Evolutionary conservation across 805 yeast species (phyloP), one percentile per base, ranked within the genome.

Genomic region (Cyberlindnera mycetangii): DNA sequence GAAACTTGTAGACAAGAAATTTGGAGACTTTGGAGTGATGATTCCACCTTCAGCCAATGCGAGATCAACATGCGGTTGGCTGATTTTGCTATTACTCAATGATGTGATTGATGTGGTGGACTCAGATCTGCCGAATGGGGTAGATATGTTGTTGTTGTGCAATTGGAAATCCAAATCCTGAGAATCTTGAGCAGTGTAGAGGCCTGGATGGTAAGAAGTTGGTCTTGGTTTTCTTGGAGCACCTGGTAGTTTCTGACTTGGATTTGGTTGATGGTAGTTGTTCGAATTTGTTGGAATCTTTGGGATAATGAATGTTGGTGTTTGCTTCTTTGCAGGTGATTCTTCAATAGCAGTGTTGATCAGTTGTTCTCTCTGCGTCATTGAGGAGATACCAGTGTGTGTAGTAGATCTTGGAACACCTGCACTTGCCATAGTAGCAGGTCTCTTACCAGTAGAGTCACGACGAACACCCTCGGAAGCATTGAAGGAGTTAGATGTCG

Each of bases 151-250:
- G 22, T 45, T 50, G 20, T 3, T 63, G 45, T 32, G 61, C 49
- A 34, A 21, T 15, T 27, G 47, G 41, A 28, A 48, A 18, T 46
- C 50, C 35, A 45, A 38, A 22, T 27, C 27, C 16, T 37, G 39
- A 3, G 37, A 6, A 17, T 43, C 41, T 16, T 40, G 49, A 24
- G 46, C 39, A 15, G 70, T 52, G 42, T 56, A 57, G 22, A 78
- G 69, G 2, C 83, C 74, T 15, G 95, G 95, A 59, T 86, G 90
- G 58, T 83, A 86, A 9, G 93, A 85, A 0, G 92, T 85, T 33
- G 95, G 95, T 61, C 95, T 76, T 45, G 89, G 90, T 57, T 78
- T 82, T 61, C 79, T 75, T 41, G 71, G 70, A 22, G 73, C 76
- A n/a, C 60, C 59, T 14, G 64, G 62, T 18, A 61, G 45, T 42